Evolutionary conservation across 2,329 filamentous ascomycete species (phyloP).

Genomic region (Cladosporium austrohemisphaericum): DNA sequence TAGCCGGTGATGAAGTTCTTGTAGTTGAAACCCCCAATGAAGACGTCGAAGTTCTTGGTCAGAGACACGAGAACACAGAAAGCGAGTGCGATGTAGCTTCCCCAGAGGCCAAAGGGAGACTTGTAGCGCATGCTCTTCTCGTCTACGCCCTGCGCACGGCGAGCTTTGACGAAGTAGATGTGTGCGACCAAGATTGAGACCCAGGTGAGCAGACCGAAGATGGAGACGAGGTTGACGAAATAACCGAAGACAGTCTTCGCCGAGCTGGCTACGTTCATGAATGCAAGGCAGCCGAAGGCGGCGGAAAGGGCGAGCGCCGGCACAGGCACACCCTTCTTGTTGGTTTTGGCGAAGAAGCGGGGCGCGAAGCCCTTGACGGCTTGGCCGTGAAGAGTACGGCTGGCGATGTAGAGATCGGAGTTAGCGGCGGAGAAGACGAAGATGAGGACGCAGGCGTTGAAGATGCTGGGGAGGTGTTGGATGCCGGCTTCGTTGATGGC

Average conservation of each 20-base stretch:
- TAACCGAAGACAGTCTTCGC: constrained; percentile 45
- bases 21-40: constrained; percentile 65
- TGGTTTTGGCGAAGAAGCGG: constrained; percentile 65
- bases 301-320: constrained; percentile 61
- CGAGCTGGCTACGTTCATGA: constrained; percentile 44
- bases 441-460: constrained; percentile 70
- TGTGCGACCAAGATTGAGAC: constrained; percentile 49
- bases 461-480: constrained; percentile 58
- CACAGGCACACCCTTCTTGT: constrained; percentile 67
- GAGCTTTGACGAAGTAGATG: constrained; percentile 47
- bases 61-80: constrained; percentile 71
- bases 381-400: constrained; percentile 65
- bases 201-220: constrained; percentile 45
- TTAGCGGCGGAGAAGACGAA: constrained; percentile 77
- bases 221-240: constrained; percentile 44
- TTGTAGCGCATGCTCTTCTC: constrained; percentile 48
- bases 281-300: constrained; percentile 56
- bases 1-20: constrained; percentile 61
- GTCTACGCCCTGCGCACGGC: constrained; percentile 44
- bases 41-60: constrained; percentile 79
- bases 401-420: constrained; percentile 72
- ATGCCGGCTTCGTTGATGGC: constrained; percentile 65
- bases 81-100: constrained; percentile 63
- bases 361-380: constrained; percentile 70
- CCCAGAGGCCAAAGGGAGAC: constrained; percentile 67